Evolutionary conservation across 108 stramenopile species (phyloP), one percentile per base, ranked within the genome.

Genomic region (Nitzschia palea): DNA sequence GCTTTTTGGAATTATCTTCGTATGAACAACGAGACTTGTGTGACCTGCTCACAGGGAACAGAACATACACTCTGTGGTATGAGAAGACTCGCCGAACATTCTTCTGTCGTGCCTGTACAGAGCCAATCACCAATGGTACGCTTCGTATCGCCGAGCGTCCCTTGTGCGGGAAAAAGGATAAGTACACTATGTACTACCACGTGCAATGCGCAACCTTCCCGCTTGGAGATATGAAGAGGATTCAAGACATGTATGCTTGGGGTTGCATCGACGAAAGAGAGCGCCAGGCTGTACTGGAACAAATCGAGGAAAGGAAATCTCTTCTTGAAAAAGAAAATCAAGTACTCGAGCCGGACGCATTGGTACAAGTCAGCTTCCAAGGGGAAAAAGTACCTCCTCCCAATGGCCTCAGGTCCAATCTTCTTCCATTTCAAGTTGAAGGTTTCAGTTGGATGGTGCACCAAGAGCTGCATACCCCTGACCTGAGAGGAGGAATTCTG

Each of bases 381-480:
- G 91, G 94, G 18, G 86, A 83, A 36, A 92, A 84, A 20, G 73
- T 88, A 5, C 22, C 52, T 4, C 76, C 93, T 27, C 97, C 95
- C n/a, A 43, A 61, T 9, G 94, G 90, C 20, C 61, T 98, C 23
- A 71, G 77, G 4, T 88, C 86, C 5, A 85, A 65, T 15, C 74
- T 99, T 8, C 66, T 99, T 4, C 99, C 98, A 20, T 99, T 98
- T 80, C 98, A 99, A 78, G 62, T 88, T 5, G 98, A 99, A 71
- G 97, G 98, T 0, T 73, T 85, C 15, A 86, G 85, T 53, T 99
- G 97, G 98, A 94, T 99, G 94, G 56, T 81, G 33, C 77, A 84
- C 44, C 96, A 95, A 73, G 96, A 98, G 73, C 78, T 79, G 26
- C 61, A 73, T 42, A 51, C 45, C n/a, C 61, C 76, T 9, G 82